Evolutionary conservation across 495 filamentous ascomycete genomes (phyloP), one percentile per base, ranked within the genome.

Genomic region (Aspergillus saccharolyticus): DNA sequence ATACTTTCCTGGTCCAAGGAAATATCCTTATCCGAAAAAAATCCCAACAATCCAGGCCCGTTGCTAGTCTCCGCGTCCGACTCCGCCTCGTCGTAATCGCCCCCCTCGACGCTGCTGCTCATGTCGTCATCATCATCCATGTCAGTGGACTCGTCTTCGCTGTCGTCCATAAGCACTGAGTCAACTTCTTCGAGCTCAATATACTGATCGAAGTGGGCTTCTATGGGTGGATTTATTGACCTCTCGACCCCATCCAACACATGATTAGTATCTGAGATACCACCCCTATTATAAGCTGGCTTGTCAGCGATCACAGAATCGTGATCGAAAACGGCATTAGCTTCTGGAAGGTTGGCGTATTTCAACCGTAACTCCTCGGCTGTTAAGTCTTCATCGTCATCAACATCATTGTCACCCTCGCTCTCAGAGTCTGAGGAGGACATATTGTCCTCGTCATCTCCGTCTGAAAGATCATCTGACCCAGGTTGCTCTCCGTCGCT

Each of bases 51-150:
- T 20, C 85, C 87, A 30, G 77, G 68, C 69, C 76, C 79, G 16
- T 74, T 80, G 42, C 84, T 79, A 25, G 80, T 79, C 12, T 73
- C 78, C 22, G 78, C 79, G 17, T 72, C 72, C 16, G 73, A 78
- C 10, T 72, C 75, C 24, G 75, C 77, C 6, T 80, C 82, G 16
- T 70, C 75, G 22, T 68, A 70, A 18, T 75, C 78, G 18, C 70
- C 74, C 15, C 81, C 76, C 10, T 85, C 83, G 44, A 88, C 85
- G 42, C 78, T 86, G 28, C 88, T 86, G 22, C 83, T 84, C 70
- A 89, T 81, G 59, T 93, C 89, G 63, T 91, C 87, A 62, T 91
- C 87, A 62, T 91, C 87, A 62, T 91, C 86, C 92, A 96, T 96
- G 57, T 93, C 89, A 7, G 89, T 85, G 10, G 89, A 94, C 21